Conservation (phyloP, 176 grass and related monocot species). For the Pontederia crassipes region DNA sequence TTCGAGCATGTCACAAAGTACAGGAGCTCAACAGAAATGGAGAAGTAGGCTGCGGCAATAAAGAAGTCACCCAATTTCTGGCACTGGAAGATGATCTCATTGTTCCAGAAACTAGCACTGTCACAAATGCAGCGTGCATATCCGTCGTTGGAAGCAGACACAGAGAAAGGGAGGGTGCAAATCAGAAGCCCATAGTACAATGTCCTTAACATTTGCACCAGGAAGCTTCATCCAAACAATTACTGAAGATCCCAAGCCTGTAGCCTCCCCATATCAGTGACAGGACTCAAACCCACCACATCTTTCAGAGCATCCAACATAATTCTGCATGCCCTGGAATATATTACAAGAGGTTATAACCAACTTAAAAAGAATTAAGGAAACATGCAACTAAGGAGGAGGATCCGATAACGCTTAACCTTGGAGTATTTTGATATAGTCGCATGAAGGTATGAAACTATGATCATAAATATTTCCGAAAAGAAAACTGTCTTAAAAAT, state of each 20-base stretch:
- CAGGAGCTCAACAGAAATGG: constrained; percentile 41
- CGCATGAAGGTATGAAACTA: too few relatives aligned
- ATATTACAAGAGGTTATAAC: too few relatives aligned
- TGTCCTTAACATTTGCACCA: constrained; percentile 12
- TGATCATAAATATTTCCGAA: too few relatives aligned
- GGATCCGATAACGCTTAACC: too few relatives aligned
- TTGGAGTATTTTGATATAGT: too few relatives aligned
- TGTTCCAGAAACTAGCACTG: not conserved
- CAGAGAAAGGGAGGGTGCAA: not conserved
- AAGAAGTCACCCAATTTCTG: constrained; percentile 42
- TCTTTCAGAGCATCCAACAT: not conserved
- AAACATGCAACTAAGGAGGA: too few relatives aligned
- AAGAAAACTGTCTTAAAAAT: too few relatives aligned
- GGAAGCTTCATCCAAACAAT: not conserved
- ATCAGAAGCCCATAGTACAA: constrained; percentile 10
- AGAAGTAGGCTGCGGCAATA: constrained; percentile 35
- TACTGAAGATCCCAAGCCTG: not conserved
- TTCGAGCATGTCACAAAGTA: constrained; percentile 31
- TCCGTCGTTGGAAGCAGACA: not conserved
- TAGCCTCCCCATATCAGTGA: not conserved
- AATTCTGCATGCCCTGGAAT: not conserved
- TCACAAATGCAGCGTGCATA: constrained; percentile 9
- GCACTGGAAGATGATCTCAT: constrained; percentile 31
- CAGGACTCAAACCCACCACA: not conserved
- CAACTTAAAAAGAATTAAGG: too few relatives aligned